Base-by-base conservation (phyloP, 192 early-diverging fungal genomes). In the Linnemannia schmuckeri region DNA sequence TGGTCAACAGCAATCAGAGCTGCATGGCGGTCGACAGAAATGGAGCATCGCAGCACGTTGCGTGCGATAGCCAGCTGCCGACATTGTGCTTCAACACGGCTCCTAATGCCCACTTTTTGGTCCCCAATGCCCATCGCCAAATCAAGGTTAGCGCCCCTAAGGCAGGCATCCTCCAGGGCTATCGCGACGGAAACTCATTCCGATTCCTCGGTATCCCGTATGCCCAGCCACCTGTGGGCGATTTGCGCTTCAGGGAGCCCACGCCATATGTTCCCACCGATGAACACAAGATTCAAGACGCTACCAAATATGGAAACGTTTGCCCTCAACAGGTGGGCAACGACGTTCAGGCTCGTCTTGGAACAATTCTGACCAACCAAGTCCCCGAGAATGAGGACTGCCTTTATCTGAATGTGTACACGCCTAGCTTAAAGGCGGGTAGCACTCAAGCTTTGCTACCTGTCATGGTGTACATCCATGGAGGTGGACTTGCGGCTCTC, bases 131-230 rank as follows among this genome's bases (percentile, higher is more conserved):
- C 69, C 68, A 42, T 10, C 46, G 44, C 18, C 42, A 71, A 78
- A 47, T 75, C 55, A n/a, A 41, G 18, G 66, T 81, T 20, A 54
- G 8, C 4, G 38, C 63, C 20, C n/a, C 61, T 10, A 44, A 40
- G 17, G 68, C 40, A 22, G 75, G 81, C n/a, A 20, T 38, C 40
- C 13, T 69, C 44, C 75, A 70, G 22, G 81, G 81, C n/a, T 78
- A 66, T 18, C 81, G 81, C 17, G 81, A 82, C 47, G 22, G 24
- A n/a, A 44, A 76, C 46, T 74, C 81, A 6, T 77, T 82, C 66
- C 37, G 75, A 17, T 77, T 82, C 74, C n/a, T 72, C 35, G 81
- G 81, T 41, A 70, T 82, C 42, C 81, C 73, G 1, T 82, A 82
- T 44, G 81, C 81, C 9, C 54, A 70, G 35, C 37, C 81, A 41